These are phyloP conservation scores for Scenedesmus sp. DNA, from an alignment of 163 green algal species.

Conservation along the genomic window DNA sequence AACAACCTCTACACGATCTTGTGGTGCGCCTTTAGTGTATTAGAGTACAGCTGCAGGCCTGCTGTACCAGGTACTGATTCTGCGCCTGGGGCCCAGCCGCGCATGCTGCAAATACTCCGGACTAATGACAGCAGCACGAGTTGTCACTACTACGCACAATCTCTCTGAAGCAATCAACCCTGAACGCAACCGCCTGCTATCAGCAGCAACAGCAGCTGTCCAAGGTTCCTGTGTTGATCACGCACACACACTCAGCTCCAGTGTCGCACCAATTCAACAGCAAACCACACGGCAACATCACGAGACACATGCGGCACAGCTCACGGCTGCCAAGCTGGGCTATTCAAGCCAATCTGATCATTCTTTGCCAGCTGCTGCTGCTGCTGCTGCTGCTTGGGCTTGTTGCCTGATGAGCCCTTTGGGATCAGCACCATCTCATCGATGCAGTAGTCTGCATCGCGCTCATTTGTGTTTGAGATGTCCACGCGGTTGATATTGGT, in stretches of 20 bases:
- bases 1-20: too few relatives aligned
- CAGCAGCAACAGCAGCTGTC: neutral
- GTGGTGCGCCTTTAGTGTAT: too few relatives aligned
- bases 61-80: too few relatives aligned
- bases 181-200: neutral
- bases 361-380: neutral
- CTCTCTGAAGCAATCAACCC: neutral
- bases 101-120: neutral
- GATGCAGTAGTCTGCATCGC: conserved; percentile 48
- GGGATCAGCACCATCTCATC: conserved; percentile 29
- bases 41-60: too few relatives aligned
- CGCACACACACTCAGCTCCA: neutral
- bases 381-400: neutral
- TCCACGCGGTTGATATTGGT: conserved; percentile 46
- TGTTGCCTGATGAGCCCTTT: neutral
- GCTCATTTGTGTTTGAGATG: conserved; percentile 27
- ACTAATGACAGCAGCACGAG: neutral
- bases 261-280: neutral
- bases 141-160: neutral
- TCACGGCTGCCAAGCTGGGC: neutral
- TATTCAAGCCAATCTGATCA: neutral
- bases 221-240: neutral
- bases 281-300: neutral
- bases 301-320: neutral
- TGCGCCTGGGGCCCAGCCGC: too few relatives aligned